These are phyloP conservation scores for Leishmania lainsoni DNA, from an alignment of 208 protist genomes.

Conservation along the genomic window DNA sequence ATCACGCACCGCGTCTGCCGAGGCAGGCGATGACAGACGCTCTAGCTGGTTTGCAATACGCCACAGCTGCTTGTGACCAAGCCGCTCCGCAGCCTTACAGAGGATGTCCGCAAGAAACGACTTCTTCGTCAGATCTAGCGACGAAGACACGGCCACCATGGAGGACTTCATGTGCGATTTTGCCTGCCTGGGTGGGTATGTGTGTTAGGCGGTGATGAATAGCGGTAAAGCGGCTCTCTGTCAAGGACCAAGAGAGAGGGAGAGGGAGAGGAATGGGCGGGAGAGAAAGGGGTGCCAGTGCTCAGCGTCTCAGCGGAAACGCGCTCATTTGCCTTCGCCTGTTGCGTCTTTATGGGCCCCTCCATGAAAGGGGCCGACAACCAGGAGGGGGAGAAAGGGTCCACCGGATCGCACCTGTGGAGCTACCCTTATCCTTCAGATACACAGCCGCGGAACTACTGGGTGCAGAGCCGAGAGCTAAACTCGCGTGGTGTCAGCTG, in stretches of 20 bases:
- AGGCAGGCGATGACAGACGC: slow-evolving; percentile 23
- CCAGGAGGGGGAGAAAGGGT: not conserved
- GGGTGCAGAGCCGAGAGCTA: not conserved
- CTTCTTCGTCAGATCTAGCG: slow-evolving; percentile 23
- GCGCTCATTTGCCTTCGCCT: not conserved
- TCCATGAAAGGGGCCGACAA: not conserved
- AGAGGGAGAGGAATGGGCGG: not conserved
- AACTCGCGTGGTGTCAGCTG: not conserved
- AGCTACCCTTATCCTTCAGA: not conserved
- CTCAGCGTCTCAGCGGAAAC: not conserved
- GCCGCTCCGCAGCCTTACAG: slow-evolving; percentile 62
- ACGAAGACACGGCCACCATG: slow-evolving; percentile 15
- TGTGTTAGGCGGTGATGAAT: not conserved
- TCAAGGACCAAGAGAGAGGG: not conserved
- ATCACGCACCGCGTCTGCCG: slow-evolving; percentile 52
- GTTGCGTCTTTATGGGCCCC: not conserved
- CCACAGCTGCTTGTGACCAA: slow-evolving; percentile 76
- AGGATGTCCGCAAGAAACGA: slow-evolving; percentile 39
- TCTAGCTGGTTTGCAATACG: slow-evolving; percentile 48
- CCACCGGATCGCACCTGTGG: not conserved
- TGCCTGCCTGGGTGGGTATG: not conserved
- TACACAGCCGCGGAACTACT: not conserved
- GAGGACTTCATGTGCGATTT: not conserved
- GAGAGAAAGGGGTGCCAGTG: not conserved
- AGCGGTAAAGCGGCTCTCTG: not conserved